These are phyloP conservation scores for Triticum monococcum DNA, from an alignment of 176 grass and related monocot genomes.

Conservation along the genomic window DNA sequence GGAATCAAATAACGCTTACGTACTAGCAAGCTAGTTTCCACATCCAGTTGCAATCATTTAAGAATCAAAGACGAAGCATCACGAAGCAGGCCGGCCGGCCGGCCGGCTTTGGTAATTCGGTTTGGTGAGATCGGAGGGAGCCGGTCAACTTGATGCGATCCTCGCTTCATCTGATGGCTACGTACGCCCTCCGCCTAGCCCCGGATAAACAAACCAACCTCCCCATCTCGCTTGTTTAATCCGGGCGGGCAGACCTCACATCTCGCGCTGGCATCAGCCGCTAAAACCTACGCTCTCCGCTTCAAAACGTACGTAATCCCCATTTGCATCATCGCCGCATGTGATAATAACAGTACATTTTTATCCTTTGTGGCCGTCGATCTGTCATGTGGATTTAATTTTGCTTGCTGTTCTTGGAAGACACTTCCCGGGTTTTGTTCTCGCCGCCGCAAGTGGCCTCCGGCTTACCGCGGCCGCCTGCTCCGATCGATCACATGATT, in stretches of 20 bases:
- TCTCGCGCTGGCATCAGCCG: conserved; percentile 16
- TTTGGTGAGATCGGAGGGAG: conserved; percentile 3
- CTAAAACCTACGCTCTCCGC: background rate
- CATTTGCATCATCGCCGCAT: conserved; percentile 9
- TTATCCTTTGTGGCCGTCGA: background rate
- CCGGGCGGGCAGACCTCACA: background rate
- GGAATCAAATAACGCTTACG: background rate
- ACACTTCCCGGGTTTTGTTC: conserved; percentile 20
- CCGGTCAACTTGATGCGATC: conserved; percentile 36
- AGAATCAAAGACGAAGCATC: conserved; percentile 1
- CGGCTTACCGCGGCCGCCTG: background rate
- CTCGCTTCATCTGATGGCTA: conserved; percentile 30
- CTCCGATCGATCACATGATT: background rate
- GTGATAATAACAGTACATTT: background rate
- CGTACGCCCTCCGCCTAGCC: background rate
- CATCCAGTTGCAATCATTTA: conserved; percentile 26
- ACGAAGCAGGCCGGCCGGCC: conserved; percentile 9
- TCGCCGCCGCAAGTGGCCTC: background rate
- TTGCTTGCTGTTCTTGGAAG: conserved; percentile 37
- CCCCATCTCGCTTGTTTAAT: conserved; percentile 14
- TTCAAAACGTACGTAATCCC: conserved; percentile 1
- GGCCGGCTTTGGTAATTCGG: background rate
- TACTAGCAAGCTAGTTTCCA: background rate
- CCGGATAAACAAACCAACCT: background rate
- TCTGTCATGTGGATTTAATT: background rate